Conservation (phyloP, 768 basidiomycete species). For the Mrakia gelida region DNA sequence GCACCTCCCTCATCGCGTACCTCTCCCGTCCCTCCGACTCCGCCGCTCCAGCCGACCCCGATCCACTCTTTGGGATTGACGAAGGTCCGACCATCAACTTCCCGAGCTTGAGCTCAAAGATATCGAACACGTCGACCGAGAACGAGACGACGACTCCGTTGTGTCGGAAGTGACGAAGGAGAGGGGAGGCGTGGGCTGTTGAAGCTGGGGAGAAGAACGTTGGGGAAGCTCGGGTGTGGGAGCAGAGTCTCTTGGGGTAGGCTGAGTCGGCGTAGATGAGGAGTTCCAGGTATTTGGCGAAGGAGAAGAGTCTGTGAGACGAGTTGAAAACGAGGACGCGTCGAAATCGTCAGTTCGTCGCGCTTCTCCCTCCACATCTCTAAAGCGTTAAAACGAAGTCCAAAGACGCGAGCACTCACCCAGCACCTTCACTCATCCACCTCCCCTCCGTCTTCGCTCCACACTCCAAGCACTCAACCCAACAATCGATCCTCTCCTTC, state of each 20-base stretch:
- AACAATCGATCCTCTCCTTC: slow-evolving; percentile 16
- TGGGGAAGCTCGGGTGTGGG: slow-evolving; percentile 3
- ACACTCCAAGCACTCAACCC: slow-evolving; percentile 21
- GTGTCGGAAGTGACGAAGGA: slow-evolving; percentile 17
- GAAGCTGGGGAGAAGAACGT: background rate
- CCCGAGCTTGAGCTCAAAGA: slow-evolving; percentile 24
- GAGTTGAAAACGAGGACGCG: background rate
- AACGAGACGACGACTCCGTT: slow-evolving; percentile 1
- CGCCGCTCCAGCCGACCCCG: background rate
- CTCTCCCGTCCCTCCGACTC: slow-evolving; percentile 8
- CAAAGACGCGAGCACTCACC: slow-evolving; percentile 1
- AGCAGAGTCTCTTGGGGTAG: slow-evolving; percentile 6
- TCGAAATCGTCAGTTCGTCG: no score
- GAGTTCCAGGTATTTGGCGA: slow-evolving; percentile 32
- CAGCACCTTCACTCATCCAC: slow-evolving; percentile 24
- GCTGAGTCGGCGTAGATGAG: slow-evolving; percentile 22
- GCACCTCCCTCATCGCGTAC: background rate
- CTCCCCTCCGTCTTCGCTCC: slow-evolving; percentile 1
- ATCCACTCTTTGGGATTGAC: background rate
- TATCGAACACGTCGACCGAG: slow-evolving; percentile 17
- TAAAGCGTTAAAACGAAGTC: background rate
- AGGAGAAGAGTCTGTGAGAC: slow-evolving; percentile 8
- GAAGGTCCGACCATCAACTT: slow-evolving; percentile 26
- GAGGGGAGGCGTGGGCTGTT: background rate
- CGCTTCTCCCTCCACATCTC: background rate